These are phyloP conservation scores for Malus sylvestris DNA, from an alignment of 306 rosid species.

Conservation along the genomic window DNA sequence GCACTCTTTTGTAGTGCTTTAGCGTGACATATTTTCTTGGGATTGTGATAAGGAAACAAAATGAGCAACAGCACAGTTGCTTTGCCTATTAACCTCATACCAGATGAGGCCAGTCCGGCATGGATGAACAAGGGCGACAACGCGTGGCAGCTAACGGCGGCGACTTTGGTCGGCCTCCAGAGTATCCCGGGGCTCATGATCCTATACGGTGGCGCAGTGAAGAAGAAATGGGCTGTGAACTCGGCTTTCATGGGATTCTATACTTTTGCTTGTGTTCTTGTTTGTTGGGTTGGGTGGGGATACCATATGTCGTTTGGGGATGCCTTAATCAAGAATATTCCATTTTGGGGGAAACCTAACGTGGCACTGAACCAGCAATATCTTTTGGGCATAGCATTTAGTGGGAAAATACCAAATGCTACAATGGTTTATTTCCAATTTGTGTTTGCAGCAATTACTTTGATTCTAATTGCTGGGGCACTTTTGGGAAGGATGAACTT, in stretches of 20 bases:
- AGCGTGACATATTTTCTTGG: neutral
- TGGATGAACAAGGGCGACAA: constrained; percentile 50
- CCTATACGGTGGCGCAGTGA: constrained; percentile 38
- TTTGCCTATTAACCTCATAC: constrained; percentile 9
- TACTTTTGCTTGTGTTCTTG: constrained; percentile 35
- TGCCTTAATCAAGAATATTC: neutral
- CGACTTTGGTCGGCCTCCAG: constrained; percentile 36
- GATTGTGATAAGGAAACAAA: neutral
- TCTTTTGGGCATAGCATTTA: neutral
- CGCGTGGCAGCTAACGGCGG: constrained; percentile 44
- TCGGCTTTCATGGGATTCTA: constrained; percentile 45
- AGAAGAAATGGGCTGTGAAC: constrained; percentile 48
- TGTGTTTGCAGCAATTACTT: constrained; percentile 41
- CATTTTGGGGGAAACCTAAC: constrained; percentile 28
- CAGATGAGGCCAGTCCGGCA: constrained; percentile 13
- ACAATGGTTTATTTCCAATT: constrained; percentile 42
- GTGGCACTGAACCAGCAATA: constrained; percentile 19
- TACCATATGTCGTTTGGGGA: constrained; percentile 34
- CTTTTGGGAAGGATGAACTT: constrained; percentile 43
- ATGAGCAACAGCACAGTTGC: constrained; percentile 9
- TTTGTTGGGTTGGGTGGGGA: constrained; percentile 44
- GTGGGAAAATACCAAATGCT: constrained; percentile 24
- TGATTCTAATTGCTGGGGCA: constrained; percentile 36
- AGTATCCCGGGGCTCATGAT: constrained; percentile 38
- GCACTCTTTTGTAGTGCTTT: neutral